Evolutionary conservation across 169 alveolate species (phyloP), one percentile per base, ranked within the genome.

Genomic region (Plasmodium vinckei): DNA sequence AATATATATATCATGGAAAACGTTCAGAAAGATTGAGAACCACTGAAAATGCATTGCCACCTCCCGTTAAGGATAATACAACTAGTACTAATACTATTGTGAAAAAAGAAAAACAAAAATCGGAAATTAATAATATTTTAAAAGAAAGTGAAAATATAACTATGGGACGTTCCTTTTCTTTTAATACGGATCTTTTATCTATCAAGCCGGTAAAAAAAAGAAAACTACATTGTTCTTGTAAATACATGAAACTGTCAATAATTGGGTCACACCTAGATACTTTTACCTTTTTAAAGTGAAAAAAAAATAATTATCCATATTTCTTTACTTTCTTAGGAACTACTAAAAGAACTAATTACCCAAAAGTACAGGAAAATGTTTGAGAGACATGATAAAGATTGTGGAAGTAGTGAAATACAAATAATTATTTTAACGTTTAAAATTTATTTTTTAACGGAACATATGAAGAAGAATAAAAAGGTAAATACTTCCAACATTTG

Each of bases 381-480:
- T 42, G 86, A 82, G 39, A 42, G 90, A 23, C 90, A 82, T 46
- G 79, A 59, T 7, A 82, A 53, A n/a, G 90, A 82, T 27, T 82
- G 90, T 60, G 90, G 90, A 13, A 82, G 90, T 68, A 82, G 90
- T 25, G 90, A 82, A 65, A 82, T 82, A 54, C 90, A 82, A 69
- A 82, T 82, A 7, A 82, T 82, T 44, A 82, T 82, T 68, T 61
- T 82, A 56, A 82, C 90, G 0, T 82, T 82, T 61, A 82, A 82
- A 54, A 82, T 82, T 19, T 82, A 19, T 25, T 82, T 82, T 49
- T 53, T 82, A 4, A 82, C 90, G 17, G 86, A 82, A 39, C 90
- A 82, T 51, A 82, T 82, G 90, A 82, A 82, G 44, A 56, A 64
- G 17, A 65, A 82, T 60, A 82, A 82, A 39, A 82, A 82, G 42